Conservation (phyloP, 2,329 filamentous ascomycete genomes). For the Dothistroma septosporum region DNA sequence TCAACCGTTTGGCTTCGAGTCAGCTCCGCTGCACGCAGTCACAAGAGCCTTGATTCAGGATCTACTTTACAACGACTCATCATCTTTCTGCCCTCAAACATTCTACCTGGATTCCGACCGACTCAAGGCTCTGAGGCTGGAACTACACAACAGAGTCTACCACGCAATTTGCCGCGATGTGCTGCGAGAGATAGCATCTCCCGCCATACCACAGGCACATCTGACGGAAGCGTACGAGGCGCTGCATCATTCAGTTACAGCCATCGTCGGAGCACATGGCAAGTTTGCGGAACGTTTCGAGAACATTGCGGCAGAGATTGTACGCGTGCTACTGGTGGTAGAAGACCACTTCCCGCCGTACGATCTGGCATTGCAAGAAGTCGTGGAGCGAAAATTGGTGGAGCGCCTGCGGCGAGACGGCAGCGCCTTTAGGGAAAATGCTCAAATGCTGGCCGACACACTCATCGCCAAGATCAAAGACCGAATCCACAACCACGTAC, state of each 20-base stretch:
- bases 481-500: slow-evolving; percentile 32
- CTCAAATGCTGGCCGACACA: slow-evolving; percentile 31
- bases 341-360: slow-evolving; percentile 31
- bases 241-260: slow-evolving; percentile 34
- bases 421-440: slow-evolving; percentile 27
- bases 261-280: slow-evolving; percentile 39
- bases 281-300: slow-evolving; percentile 40
- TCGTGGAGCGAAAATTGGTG: slow-evolving; percentile 36
- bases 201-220: slow-evolving; percentile 28
- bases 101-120: slow-evolving; percentile 56
- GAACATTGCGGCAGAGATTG: slow-evolving; percentile 45
- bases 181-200: slow-evolving; percentile 38
- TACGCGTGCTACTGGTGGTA: slow-evolving; percentile 40
- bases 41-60: slow-evolving; percentile 32
- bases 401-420: slow-evolving; percentile 31
- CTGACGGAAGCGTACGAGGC: slow-evolving; percentile 25
- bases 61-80: slow-evolving; percentile 44
- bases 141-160: slow-evolving; percentile 53
- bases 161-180: slow-evolving; percentile 54
- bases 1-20: slow-evolving; percentile 7
- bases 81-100: slow-evolving; percentile 51
- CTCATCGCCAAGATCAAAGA: slow-evolving; percentile 36
- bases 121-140: slow-evolving; percentile 49
- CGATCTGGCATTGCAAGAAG: slow-evolving; percentile 35
- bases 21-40: slow-evolving; percentile 28